Conservation (phyloP, 306 rosid genomes). For the Coriaria nepalensis region DNA sequence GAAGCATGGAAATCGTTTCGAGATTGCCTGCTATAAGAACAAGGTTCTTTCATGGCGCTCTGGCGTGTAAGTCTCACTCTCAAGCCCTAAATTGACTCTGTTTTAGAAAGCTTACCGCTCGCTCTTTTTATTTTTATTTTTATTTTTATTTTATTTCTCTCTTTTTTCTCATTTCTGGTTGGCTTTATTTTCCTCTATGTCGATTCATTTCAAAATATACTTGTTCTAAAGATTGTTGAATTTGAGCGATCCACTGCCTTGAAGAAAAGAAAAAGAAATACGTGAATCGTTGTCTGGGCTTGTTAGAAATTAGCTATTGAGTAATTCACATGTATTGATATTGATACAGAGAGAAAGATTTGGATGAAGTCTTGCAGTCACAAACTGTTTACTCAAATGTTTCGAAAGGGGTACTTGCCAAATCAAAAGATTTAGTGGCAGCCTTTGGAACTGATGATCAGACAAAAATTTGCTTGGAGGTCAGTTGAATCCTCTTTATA, state of each 20-base stretch:
- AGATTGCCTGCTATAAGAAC: slow-evolving; percentile 87
- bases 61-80: slow-evolving; percentile 45
- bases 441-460: slow-evolving; percentile 89
- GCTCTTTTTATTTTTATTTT: background rate
- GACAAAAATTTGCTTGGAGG: slow-evolving; percentile 66
- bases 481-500: slow-evolving; percentile 9
- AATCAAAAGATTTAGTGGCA: slow-evolving; percentile 57
- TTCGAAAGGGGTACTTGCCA: slow-evolving; percentile 90
- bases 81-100: slow-evolving; percentile 2
- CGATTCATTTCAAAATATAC: no score
- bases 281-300: no score
- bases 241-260: no score
- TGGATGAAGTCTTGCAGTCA: slow-evolving; percentile 90
- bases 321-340: background rate
- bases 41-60: slow-evolving; percentile 97
- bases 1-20: slow-evolving; percentile 70
- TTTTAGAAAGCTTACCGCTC: no score
- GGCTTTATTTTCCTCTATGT: no score
- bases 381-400: slow-evolving; percentile 77
- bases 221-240: no score
- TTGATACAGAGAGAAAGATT: slow-evolving; percentile 66
- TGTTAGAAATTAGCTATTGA: no score
- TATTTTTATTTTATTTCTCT: background rate
- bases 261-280: no score
- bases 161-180: no score